Evolutionary conservation across 1,284 basidiomycete genomes (phyloP).

Genomic region (Sanghuangporus baumii): DNA sequence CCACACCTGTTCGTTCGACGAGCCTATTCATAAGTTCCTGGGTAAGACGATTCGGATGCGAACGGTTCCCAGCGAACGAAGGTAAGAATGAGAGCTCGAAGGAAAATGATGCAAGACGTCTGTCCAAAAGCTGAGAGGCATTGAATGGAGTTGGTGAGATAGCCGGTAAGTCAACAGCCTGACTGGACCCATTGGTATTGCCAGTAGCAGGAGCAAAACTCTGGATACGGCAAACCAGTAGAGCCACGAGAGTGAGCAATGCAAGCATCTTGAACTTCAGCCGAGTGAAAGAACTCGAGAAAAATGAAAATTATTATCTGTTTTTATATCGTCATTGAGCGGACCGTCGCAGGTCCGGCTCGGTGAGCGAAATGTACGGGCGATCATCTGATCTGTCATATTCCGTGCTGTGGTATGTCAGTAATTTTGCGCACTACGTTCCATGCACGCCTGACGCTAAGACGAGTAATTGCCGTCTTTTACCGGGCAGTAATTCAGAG

Average conservation of each 20-base stretch:
- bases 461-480: no score
- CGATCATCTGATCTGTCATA: neutral
- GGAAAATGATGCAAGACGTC: conserved; percentile 29
- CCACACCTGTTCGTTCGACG: conserved; percentile 30
- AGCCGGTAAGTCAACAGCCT: conserved; percentile 11
- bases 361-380: neutral
- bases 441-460: no score
- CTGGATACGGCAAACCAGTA: neutral
- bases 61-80: conserved; percentile 29
- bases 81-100: conserved; percentile 31
- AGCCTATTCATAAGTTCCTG: conserved; percentile 28
- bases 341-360: neutral
- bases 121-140: conserved; percentile 29
- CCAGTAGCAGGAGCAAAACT: neutral
- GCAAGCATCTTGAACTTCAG: neutral
- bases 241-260: no score
- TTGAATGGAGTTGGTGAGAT: conserved; percentile 20
- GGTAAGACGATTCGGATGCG: conserved; percentile 29
- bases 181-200: neutral
- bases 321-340: neutral
- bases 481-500: no score
- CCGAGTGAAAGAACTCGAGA: no score
- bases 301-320: no score
- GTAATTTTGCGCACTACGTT: neutral
- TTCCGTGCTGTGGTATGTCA: neutral